These are phyloP conservation scores for Daldinia concentrica DNA, from an alignment of 495 filamentous ascomycete species.

Conservation along the genomic window DNA sequence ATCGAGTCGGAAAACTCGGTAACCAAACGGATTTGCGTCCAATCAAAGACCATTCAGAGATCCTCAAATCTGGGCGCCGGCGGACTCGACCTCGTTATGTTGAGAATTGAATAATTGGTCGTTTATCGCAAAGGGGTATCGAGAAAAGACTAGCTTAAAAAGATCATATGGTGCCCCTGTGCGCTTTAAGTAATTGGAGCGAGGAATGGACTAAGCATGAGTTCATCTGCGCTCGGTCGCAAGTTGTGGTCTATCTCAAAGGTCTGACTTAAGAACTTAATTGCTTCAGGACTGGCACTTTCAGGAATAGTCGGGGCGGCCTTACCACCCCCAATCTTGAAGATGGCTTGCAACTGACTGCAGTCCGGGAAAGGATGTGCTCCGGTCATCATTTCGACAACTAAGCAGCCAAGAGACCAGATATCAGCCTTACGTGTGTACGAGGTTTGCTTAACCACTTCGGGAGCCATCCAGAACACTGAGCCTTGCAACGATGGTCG, in stretches of 20 bases:
- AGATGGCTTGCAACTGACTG: constrained; percentile 97
- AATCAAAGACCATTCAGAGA: not conserved
- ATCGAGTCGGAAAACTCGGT: not conserved
- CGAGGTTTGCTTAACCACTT: constrained; percentile 96
- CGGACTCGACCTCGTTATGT: constrained; percentile 3
- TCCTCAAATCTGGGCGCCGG: not conserved
- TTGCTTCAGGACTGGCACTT: constrained; percentile 84
- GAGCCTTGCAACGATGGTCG: constrained; percentile 95
- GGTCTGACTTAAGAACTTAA: constrained; percentile 83
- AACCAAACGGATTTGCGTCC: not conserved
- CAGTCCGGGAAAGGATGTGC: constrained; percentile 96
- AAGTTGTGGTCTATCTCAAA: constrained; percentile 95
- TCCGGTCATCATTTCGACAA: constrained; percentile 99
- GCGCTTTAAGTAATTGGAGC: constrained; percentile 62
- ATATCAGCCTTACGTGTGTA: constrained; percentile 99
- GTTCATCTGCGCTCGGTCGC: constrained; percentile 88
- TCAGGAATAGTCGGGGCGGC: constrained; percentile 91
- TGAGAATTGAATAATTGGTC: constrained; percentile 10
- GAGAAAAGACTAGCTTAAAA: constrained; percentile 21
- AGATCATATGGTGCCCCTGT: not conserved
- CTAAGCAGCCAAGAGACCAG: constrained; percentile 95
- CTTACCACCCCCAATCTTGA: constrained; percentile 91
- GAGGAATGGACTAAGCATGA: constrained; percentile 84
- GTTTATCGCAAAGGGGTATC: constrained; percentile 31
- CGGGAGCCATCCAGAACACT: constrained; percentile 99